Evolutionary conservation across 1,284 basidiomycete species (phyloP).

Genomic region (Calocybe gambosa): DNA sequence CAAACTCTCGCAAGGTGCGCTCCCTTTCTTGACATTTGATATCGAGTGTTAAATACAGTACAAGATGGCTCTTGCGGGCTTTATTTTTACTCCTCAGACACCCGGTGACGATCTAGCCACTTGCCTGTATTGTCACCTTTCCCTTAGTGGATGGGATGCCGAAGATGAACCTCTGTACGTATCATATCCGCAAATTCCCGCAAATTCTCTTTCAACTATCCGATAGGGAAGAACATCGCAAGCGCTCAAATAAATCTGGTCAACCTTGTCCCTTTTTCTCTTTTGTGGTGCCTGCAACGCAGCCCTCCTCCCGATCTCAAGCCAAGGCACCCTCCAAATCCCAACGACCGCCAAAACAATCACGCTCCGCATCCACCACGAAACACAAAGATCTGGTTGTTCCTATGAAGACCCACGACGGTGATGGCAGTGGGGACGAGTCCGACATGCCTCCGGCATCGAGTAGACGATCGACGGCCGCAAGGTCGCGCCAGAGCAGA

Average conservation of each 20-base stretch:
- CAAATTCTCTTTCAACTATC: conserved; percentile 1
- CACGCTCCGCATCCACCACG: conserved; percentile 21
- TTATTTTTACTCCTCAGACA: conserved; percentile 63
- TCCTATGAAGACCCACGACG: conserved; percentile 30
- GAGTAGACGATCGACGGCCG: conserved; percentile 10
- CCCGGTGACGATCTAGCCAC: conserved; percentile 66
- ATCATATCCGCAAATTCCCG: conserved; percentile 11
- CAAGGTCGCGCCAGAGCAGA: conserved; percentile 17
- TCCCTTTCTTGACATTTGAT: neutral
- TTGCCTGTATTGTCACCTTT: conserved; percentile 73
- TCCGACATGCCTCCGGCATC: conserved; percentile 16
- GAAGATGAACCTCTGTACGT: conserved; percentile 75
- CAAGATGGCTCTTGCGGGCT: conserved; percentile 81
- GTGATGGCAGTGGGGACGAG: conserved; percentile 21
- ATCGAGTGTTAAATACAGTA: conserved; percentile 6
- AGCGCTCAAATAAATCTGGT: conserved; percentile 44
- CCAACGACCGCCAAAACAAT: conserved; percentile 18
- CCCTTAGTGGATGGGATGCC: conserved; percentile 75
- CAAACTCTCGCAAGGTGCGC: conserved; percentile 61
- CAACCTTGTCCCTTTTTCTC: conserved; percentile 49
- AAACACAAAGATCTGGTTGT: conserved; percentile 27
- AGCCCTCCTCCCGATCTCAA: conserved; percentile 17
- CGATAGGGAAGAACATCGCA: conserved; percentile 58
- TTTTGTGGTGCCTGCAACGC: conserved; percentile 15
- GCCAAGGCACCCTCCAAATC: conserved; percentile 22